Conservation (phyloP, 371 early-diverging fungal genomes). For the Dichotomocladium elegans region DNA sequence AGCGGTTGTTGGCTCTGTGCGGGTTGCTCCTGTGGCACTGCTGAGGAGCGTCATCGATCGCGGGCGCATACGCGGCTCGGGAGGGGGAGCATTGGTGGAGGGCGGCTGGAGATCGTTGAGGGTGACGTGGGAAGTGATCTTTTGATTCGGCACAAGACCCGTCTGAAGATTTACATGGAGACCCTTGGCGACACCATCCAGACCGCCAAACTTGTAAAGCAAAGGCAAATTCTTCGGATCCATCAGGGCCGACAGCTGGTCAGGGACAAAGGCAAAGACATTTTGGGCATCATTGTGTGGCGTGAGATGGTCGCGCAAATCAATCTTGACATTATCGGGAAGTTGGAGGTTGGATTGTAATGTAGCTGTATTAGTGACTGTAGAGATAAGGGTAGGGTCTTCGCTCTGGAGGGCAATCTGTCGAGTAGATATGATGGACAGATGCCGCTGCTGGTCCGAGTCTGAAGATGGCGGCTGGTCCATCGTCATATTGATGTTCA, state of each 20-base stretch:
- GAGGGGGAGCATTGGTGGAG: neutral
- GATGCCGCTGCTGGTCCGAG: slow-evolving; percentile 1
- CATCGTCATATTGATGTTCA: neutral
- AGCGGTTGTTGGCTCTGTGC: slow-evolving; percentile 7
- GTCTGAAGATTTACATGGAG: slow-evolving; percentile 46
- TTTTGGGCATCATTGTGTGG: slow-evolving; percentile 44
- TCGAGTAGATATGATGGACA: slow-evolving; percentile 8
- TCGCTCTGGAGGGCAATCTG: slow-evolving; percentile 9
- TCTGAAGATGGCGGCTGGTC: slow-evolving; percentile 8
- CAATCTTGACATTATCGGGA: slow-evolving; percentile 9
- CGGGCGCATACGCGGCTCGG: slow-evolving; percentile 2
- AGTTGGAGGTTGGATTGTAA: slow-evolving; percentile 7
- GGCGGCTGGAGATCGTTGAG: slow-evolving; percentile 17
- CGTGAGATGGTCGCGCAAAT: slow-evolving; percentile 16
- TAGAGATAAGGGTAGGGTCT: slow-evolving; percentile 12
- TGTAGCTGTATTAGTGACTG: slow-evolving; percentile 5
- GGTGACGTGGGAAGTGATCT: slow-evolving; percentile 16
- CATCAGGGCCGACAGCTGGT: slow-evolving; percentile 46
- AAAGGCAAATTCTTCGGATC: slow-evolving; percentile 57
- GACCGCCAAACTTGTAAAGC: slow-evolving; percentile 43
- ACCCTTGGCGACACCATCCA: slow-evolving; percentile 51
- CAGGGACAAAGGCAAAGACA: slow-evolving; percentile 51
- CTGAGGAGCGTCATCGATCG: slow-evolving; percentile 13
- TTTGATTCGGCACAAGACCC: slow-evolving; percentile 39
- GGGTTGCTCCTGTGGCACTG: slow-evolving; percentile 3